phyloP scores from a whole-genome alignment of 495 filamentous ascomycete genomes.

The Penicillium tannophilum region DNA sequence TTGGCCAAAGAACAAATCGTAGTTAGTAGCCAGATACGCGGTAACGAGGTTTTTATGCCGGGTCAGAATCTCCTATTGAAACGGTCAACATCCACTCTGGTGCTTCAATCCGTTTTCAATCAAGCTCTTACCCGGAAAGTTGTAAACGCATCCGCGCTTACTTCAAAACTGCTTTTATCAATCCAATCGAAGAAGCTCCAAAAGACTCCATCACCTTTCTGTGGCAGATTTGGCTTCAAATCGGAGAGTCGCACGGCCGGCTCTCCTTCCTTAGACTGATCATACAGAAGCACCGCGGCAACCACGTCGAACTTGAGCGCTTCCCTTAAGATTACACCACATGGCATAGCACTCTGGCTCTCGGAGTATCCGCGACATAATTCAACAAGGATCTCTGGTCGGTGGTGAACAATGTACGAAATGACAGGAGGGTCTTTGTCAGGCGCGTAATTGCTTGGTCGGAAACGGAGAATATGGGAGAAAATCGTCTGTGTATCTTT shows the following conservation, averaged over 20 bases:
- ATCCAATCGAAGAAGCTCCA: constrained; percentile 99
- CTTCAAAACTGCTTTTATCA: constrained; percentile 90
- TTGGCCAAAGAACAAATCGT: constrained; percentile 83
- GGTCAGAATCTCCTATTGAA: constrained; percentile 79
- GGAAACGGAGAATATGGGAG: constrained; percentile 84
- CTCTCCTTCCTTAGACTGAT: constrained; percentile 71
- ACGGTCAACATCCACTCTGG: constrained; percentile 3
- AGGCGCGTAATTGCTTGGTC: constrained; percentile 50
- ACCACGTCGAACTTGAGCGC: constrained; percentile 89
- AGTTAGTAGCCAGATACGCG: constrained; percentile 82
- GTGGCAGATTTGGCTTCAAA: constrained; percentile 65
- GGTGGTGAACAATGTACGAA: constrained; percentile 77
- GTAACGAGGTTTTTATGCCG: constrained; percentile 90
- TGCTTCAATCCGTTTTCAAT: not conserved
- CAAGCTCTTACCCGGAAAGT: constrained; percentile 79
- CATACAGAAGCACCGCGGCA: constrained; percentile 86
- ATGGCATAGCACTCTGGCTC: constrained; percentile 89
- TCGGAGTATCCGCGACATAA: constrained; percentile 88
- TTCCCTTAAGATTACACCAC: constrained; percentile 87
- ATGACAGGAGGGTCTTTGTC: constrained; percentile 76
- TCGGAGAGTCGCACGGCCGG: constrained; percentile 56
- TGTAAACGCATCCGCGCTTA: constrained; percentile 95
- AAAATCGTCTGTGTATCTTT: constrained; percentile 91
- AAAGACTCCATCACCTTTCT: constrained; percentile 80
- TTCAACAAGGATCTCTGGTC: constrained; percentile 84